Percentiles rank a stretch among this genome's conserved stretches.
Conservation (phyloP, 208 protist genomes). For the Trypanosoma congolense region DNA sequence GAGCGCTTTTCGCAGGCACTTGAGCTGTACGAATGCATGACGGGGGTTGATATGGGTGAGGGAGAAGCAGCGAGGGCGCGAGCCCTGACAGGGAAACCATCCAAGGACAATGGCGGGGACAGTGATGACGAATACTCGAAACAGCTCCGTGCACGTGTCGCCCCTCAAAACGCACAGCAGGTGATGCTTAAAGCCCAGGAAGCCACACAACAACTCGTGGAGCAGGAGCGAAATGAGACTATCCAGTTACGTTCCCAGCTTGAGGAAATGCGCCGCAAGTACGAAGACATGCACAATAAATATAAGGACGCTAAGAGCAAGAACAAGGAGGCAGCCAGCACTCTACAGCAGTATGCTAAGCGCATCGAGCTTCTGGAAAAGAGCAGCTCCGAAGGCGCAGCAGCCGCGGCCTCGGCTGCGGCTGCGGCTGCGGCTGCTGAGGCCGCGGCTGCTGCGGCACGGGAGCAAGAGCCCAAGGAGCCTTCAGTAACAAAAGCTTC, state of each 20-base stretch:
- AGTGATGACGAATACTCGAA: conserved; percentile 73
- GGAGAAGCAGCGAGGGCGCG: conserved; percentile 54
- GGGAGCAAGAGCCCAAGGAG: conserved; percentile 10
- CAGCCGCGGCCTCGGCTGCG: neutral
- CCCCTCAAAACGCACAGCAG: conserved; percentile 32
- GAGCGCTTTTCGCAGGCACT: conserved; percentile 74
- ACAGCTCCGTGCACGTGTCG: conserved; percentile 37
- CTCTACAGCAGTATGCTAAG: conserved; percentile 63
- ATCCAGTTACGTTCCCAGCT: conserved; percentile 58
- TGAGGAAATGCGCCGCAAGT: conserved; percentile 70
- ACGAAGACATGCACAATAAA: conserved; percentile 87
- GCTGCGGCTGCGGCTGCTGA: too few relatives aligned
- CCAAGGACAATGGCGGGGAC: conserved; percentile 37
- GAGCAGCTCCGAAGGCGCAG: conserved; percentile 17
- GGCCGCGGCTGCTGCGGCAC: conserved; percentile 24
- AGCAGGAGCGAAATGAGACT: conserved; percentile 58
- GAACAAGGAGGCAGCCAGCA: conserved; percentile 69
- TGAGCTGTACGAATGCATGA: conserved; percentile 84
- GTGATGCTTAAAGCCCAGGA: conserved; percentile 72
- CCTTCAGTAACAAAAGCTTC: neutral
- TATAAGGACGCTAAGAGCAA: conserved; percentile 90
- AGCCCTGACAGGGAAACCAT: conserved; percentile 45
- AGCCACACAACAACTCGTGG: conserved; percentile 65
- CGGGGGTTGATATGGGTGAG: conserved; percentile 79
- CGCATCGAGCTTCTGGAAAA: conserved; percentile 55